Evolutionary conservation across 106 monocot genomes (phyloP).

Genomic region (Triglochin maritima): DNA sequence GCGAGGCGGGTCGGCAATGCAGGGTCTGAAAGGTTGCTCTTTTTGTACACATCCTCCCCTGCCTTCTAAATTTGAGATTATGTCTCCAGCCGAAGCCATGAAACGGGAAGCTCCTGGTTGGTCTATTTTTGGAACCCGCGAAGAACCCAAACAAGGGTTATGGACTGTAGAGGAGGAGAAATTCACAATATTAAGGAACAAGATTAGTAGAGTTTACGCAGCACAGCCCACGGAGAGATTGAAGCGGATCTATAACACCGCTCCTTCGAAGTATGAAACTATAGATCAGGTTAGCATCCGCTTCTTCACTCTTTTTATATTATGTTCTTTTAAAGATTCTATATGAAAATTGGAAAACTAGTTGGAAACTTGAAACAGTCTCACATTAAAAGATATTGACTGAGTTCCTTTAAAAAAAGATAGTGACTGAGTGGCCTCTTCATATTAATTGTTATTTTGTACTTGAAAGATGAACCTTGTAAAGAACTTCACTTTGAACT

Average conservation of each 20-base stretch:
- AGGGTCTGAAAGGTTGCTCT: constrained; percentile 65
- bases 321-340: not conserved
- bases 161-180: constrained; percentile 60
- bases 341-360: not conserved
- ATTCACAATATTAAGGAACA: constrained; percentile 40
- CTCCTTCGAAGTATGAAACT: constrained; percentile 72
- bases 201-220: constrained; percentile 64
- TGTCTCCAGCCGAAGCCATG: constrained; percentile 70
- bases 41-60: constrained; percentile 56
- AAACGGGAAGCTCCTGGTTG: constrained; percentile 27
- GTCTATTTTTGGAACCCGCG: constrained; percentile 13
- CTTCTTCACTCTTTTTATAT: not conserved
- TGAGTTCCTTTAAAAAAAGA: too few relatives aligned
- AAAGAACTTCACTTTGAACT: too few relatives aligned
- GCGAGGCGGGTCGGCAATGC: constrained; percentile 40
- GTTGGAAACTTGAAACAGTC: not conserved
- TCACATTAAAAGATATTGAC: too few relatives aligned
- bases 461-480: too few relatives aligned
- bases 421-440: too few relatives aligned
- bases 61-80: constrained; percentile 39
- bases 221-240: constrained; percentile 65
- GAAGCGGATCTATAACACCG: constrained; percentile 61
- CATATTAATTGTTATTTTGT: too few relatives aligned
- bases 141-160: constrained; percentile 8
- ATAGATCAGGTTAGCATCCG: constrained; percentile 49